Base-by-base conservation (phyloP, 257 asterid genomes). In the Jaltomata sinuosa region DNA sequence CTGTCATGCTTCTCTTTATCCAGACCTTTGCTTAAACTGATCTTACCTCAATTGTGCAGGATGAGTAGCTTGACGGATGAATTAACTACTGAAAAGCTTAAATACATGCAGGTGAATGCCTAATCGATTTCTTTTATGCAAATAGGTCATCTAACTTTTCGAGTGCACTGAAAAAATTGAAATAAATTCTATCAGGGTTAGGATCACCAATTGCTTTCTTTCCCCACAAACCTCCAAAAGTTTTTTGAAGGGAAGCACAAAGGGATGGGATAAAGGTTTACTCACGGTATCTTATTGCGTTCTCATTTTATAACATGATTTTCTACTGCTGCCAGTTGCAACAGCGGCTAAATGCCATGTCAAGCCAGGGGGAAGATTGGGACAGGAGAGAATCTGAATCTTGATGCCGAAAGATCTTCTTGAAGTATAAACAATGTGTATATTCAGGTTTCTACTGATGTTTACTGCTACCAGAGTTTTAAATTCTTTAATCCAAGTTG, bases 61-160 rank as follows among this genome's bases (percentile, higher is more conserved):
- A 91, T 92, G 96, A 89, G 65, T 87, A 88, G 89, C 90, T 87
- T 95, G 96, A 94, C 97, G 0, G 96, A 94, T 62, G 99, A 96
- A 87, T 93, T 96, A 91, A 93, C 89, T 71, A 81, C 92, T 5
- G 99, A 96, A 86, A 96, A 85, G 85, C 83, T 91, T 4, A 96
- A 93, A 87, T 89, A 91, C 87, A 85, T 83, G 92, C 98, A 94
- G 85, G 99, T 95, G 87, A 90, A 27, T 76, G 4, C 81, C 61
- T 76, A 27, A 47, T 76, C 11, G 22, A 2, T 76, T 47, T 76
- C 16, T 27, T 76, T 27, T 8, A 27, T 27, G 27, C 61, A 47
- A 57, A 68, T 32, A 45, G 4, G 40, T 47, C 81, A 47, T 47
- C 40, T 76, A 76, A 47, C 81, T 45, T 8, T 47, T 47, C 50